Evolutionary conservation across 805 yeast genomes (phyloP), one percentile per base, ranked within the genome.

Genomic region (Candida odintsovae): DNA sequence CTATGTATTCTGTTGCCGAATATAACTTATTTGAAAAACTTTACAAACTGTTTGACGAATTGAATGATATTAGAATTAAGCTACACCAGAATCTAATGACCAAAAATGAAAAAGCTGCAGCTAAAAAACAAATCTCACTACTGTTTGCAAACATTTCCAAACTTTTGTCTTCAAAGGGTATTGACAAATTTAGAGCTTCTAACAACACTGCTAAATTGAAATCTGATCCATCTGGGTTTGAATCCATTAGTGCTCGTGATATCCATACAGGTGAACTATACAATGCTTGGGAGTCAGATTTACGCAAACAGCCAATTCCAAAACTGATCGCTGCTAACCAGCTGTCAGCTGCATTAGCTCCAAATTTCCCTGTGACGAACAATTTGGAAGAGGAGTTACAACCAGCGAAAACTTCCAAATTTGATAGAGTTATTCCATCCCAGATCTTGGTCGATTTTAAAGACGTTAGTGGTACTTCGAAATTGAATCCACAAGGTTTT

Each of bases 381-480:
- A 56, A 62, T n/a, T 55, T 67, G 22, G 52, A 63, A 5, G 58
- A 61, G 38, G 60, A 69, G 2, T 61, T 77, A 46, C 63, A 62
- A n/a, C 81, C 86, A 2, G 62, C 66, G 15, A 67, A 70, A 25
- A 72, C 74, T 54, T 63, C 68, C 36, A 72, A 72, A 48, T 78
- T 81, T 53, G 65, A 65, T 39, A 71, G 72, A 31, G 75, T 75
- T 5, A 72, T 77, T 4, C 67, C 69, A 23, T 69, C 72, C 0
- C 90, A 86, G 61, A 78, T 88, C 46, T 64, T 87, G 62, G 87
- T 86, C 40, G 94, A 86, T 61, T 83, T 87, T 63, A 82, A 82
- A 58, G 76, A 86, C 37, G 87, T 86, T 35, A 77, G 79, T 28
- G 79, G 79, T 40, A 73, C 86, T 2, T 73, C 85, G 0, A 69